Evolutionary conservation across 2,329 filamentous ascomycete species (phyloP).

Genomic region (Graphilbum ipis-grandicollis): DNA sequence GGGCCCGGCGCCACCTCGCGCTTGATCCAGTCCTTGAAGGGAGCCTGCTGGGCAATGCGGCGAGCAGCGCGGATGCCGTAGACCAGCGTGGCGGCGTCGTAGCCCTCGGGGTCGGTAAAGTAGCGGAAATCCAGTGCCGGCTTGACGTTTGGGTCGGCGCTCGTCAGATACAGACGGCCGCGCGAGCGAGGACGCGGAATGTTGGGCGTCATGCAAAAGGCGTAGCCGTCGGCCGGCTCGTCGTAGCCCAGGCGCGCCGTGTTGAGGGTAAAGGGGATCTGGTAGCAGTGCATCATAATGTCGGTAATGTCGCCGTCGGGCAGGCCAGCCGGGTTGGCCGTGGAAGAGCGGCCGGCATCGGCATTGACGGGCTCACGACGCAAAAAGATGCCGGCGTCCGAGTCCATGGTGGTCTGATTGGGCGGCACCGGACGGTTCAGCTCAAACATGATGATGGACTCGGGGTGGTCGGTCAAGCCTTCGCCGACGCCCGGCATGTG

Average conservation of each 20-base stretch:
- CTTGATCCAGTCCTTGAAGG: conserved; percentile 9
- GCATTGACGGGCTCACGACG: conserved; percentile 60
- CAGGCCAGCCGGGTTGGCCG: conserved; percentile 29
- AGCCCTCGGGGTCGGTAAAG: conserved; percentile 29
- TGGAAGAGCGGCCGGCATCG: conserved; percentile 33
- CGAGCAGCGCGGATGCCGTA: conserved; percentile 8
- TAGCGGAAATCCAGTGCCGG: conserved; percentile 12
- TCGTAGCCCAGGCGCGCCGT: conserved; percentile 62
- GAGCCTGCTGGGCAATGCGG: conserved; percentile 8
- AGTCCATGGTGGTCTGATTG: conserved; percentile 83
- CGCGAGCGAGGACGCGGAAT: conserved; percentile 69
- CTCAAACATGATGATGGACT: conserved; percentile 53
- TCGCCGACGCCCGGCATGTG: conserved; percentile 42
- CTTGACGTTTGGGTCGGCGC: conserved; percentile 9
- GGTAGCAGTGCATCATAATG: conserved; percentile 94
- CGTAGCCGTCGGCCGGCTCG: conserved; percentile 38
- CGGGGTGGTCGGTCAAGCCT: conserved; percentile 43
- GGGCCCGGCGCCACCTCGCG: conserved; percentile 42
- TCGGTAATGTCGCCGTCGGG: conserved; percentile 62
- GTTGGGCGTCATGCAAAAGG: conserved; percentile 89
- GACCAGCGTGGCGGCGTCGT: conserved; percentile 9
- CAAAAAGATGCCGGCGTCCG: conserved; percentile 75
- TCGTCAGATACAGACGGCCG: conserved; percentile 23
- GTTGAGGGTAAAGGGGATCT: conserved; percentile 83
- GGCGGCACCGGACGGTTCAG: conserved; percentile 57